Evolutionary conservation across 352 stramenopile genomes (phyloP), one percentile per base, ranked within the genome.

Genomic region (Phytophthora ramorum): DNA sequence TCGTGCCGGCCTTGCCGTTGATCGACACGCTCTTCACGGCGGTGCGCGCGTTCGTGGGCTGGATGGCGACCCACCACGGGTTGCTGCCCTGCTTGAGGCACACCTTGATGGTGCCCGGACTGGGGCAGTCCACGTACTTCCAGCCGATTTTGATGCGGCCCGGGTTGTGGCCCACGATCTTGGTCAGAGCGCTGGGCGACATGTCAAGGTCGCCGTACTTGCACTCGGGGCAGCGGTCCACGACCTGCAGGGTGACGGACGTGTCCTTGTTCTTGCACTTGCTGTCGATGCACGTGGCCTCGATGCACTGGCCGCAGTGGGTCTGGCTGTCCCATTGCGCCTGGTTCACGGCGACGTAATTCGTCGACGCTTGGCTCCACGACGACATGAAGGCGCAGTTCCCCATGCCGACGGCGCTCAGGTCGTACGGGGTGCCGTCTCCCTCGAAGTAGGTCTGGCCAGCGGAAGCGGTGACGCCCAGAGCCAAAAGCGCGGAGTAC

Each of bases 101-200:
- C 34, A 72, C 49, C 45, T 72, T 63, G 35, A 72, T 72, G 57
- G 58, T 72, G 50, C 57, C 64, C 44, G 64, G 64, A 43, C 54
- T 67, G 7, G 64, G 64, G 46, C 64, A 72, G 57, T 72, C 64
- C 8, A 72, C 64, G 64, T 63, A 72, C 57, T 63, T 67, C 64
- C 64, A 72, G 57, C 64, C 57, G 35, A 72, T 72, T 63, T 67
- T 67, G 38, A 72, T 67, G 17, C 64, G 64, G n/a, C 64, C 58
- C 13, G 64, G 64, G 50, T 72, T 67, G 57, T 62, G 37, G 41
- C 64, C 64, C 5, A 67, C 58, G 50, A 72, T 72, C 35, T 71
- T 71, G 57, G 58, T 71, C 14, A 71, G 38, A 4, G 63, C 63
- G 13, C 50, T 62, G 2, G 63, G 57, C 19, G 63, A 71, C 63